Percentiles rank a stretch among this genome's conserved stretches.
Conservation (phyloP, 306 rosid genomes). For the Coriaria nepalensis region DNA sequence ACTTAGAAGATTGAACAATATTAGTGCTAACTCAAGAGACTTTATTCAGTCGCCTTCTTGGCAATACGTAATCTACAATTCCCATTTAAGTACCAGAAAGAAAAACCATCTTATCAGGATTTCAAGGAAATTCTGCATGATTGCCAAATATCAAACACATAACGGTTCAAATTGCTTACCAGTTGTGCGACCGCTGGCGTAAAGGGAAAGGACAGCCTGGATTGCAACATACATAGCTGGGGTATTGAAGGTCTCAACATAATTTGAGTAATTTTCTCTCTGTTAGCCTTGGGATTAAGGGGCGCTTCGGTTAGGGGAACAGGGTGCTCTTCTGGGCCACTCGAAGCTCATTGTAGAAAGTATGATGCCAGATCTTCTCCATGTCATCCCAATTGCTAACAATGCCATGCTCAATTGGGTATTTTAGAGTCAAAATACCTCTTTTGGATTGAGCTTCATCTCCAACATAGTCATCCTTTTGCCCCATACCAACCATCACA, state of each 20-base stretch:
- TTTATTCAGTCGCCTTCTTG: too few relatives aligned
- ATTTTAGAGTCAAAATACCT: constrained; percentile 27
- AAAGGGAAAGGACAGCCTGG: constrained; percentile 33
- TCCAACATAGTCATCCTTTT: constrained; percentile 83
- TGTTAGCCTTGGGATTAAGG: constrained; percentile 35
- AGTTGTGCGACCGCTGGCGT: constrained; percentile 91
- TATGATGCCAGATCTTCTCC: constrained; percentile 47
- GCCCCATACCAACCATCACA: constrained; percentile 96
- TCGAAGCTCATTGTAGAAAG: too few relatives aligned
- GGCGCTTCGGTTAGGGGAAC: constrained; percentile 59
- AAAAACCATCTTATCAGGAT: constrained; percentile 7
- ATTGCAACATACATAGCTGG: too few relatives aligned
- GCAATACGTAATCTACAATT: too few relatives aligned
- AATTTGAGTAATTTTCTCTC: constrained; percentile 84
- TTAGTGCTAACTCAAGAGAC: too few relatives aligned
- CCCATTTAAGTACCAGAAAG: too few relatives aligned
- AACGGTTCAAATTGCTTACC: constrained; percentile 38
- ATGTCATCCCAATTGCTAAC: constrained; percentile 89
- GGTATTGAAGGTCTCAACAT: constrained; percentile 86
- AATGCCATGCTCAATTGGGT: constrained; percentile 69
- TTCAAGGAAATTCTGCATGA: too few relatives aligned
- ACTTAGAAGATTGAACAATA: too few relatives aligned
- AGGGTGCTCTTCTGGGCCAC: constrained; percentile 78
- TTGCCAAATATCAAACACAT: background rate
- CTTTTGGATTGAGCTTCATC: constrained; percentile 88